These are phyloP conservation scores for Cercophora newfieldiana DNA, from an alignment of 495 filamentous ascomycete species.

Conservation along the genomic window DNA sequence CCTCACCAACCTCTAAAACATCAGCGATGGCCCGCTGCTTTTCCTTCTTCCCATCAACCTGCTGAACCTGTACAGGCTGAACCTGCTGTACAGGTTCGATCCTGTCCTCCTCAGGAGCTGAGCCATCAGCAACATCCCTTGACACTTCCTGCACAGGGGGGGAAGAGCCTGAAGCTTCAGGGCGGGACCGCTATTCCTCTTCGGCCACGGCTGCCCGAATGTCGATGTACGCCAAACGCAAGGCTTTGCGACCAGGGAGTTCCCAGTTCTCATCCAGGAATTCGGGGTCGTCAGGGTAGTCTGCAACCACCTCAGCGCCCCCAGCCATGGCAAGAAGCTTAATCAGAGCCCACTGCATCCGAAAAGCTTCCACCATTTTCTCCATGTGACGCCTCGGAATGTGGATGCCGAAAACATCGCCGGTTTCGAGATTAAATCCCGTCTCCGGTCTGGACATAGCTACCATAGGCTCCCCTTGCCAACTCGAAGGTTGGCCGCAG, in stretches of 20 bases:
- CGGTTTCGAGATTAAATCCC: conserved; percentile 9
- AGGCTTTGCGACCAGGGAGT: conserved; percentile 10
- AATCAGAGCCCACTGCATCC: conserved; percentile 3
- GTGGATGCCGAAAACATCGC: conserved; percentile 8
- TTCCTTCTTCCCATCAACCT: conserved; percentile 12
- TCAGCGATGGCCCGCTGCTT: conserved; percentile 11
- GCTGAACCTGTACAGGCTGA: conserved; percentile 9
- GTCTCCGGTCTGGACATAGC: conserved; percentile 13
- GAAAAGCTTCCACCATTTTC: conserved; percentile 6
- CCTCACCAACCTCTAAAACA: conserved; percentile 10
- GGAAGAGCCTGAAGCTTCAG: conserved; percentile 11
- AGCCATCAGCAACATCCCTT: conserved; percentile 12
- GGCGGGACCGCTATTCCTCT: conserved; percentile 11
- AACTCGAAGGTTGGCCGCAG: conserved; percentile 11
- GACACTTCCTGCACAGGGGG: conserved; percentile 9
- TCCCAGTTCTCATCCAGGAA: conserved; percentile 16
- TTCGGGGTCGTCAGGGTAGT: conserved; percentile 12
- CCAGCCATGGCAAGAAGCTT: conserved; percentile 16
- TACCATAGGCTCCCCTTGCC: conserved; percentile 11
- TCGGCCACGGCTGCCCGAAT: neutral
- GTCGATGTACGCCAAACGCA: conserved; percentile 7
- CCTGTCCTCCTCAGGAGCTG: conserved; percentile 11
- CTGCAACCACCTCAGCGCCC: conserved; percentile 12
- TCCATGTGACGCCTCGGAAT: neutral
- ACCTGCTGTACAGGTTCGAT: conserved; percentile 12